phyloP scores from a whole-genome alignment of 441 rosid species.

The Melastoma candidum region DNA sequence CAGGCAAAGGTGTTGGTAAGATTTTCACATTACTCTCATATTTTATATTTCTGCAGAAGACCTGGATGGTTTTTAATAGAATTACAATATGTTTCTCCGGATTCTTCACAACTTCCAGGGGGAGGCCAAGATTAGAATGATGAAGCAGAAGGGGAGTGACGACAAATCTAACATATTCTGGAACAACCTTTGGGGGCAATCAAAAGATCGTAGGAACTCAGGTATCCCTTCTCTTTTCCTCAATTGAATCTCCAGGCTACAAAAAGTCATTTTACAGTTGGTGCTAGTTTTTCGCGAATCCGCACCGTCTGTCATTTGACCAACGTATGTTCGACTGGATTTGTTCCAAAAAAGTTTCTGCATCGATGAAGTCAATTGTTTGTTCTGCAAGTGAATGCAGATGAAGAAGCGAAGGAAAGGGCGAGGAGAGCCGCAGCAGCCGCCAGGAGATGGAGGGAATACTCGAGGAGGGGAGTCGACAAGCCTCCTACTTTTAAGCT shows the following conservation, averaged over 20 bases:
- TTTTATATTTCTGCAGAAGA: not conserved
- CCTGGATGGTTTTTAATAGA: not conserved
- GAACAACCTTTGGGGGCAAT: constrained; percentile 61
- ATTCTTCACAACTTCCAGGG: constrained; percentile 32
- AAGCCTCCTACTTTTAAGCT: constrained; percentile 75
- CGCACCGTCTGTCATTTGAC: too few species aligned
- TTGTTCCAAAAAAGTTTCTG: too few species aligned
- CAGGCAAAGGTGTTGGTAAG: constrained; percentile 89
- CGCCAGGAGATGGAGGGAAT: constrained; percentile 91
- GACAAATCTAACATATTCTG: constrained; percentile 50
- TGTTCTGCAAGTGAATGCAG: constrained; percentile 27
- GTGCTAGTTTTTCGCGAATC: too few species aligned
- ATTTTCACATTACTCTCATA: constrained; percentile 2
- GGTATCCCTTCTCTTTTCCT: constrained; percentile 29
- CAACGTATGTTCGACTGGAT: too few species aligned
- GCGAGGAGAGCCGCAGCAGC: constrained; percentile 74
- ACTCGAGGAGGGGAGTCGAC: constrained; percentile 74
- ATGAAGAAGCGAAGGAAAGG: constrained; percentile 70
- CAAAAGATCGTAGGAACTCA: constrained; percentile 40
- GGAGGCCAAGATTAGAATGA: constrained; percentile 70
- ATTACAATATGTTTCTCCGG: not conserved
- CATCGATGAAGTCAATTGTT: not conserved
- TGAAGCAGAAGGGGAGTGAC: constrained; percentile 38
- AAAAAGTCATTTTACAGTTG: too few species aligned
- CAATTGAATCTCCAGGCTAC: not conserved